Conservation (phyloP, 2,329 filamentous ascomycete genomes). For the Diplodia mutila region DNA sequence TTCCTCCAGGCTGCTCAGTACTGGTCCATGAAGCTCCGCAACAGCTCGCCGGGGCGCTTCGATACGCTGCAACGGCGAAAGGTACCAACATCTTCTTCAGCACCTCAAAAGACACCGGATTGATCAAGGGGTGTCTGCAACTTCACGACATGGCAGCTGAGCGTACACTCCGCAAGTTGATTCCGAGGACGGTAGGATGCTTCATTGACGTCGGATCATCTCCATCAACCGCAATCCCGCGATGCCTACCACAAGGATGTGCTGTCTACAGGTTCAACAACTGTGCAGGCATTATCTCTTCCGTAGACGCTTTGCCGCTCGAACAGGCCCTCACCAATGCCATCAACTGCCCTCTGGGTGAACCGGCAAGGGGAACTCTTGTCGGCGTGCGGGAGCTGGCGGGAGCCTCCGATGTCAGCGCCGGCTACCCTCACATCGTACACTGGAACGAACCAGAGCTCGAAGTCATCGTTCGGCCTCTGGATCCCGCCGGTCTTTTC, state of each 20-base stretch:
- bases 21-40: not conserved
- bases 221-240: not conserved
- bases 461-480: not conserved
- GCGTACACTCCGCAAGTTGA: not conserved
- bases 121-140: not conserved
- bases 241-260: not conserved
- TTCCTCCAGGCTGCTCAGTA: not conserved
- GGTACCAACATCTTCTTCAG: not conserved
- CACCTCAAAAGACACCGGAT: not conserved
- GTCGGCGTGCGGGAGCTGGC: not conserved
- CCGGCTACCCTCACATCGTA: not conserved
- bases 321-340: not conserved
- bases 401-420: not conserved
- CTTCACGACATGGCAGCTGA: not conserved
- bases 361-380: no score
- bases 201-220: slow-evolving; percentile 1
- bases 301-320: not conserved
- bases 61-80: not conserved
- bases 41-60: not conserved
- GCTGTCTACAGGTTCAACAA: not conserved
- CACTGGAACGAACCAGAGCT: not conserved
- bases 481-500: slow-evolving; percentile 17
- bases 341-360: not conserved
- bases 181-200: not conserved
- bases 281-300: not conserved